phyloP scores from a whole-genome alignment of 768 basidiomycete species.

The Termitomyces sp. region DNA sequence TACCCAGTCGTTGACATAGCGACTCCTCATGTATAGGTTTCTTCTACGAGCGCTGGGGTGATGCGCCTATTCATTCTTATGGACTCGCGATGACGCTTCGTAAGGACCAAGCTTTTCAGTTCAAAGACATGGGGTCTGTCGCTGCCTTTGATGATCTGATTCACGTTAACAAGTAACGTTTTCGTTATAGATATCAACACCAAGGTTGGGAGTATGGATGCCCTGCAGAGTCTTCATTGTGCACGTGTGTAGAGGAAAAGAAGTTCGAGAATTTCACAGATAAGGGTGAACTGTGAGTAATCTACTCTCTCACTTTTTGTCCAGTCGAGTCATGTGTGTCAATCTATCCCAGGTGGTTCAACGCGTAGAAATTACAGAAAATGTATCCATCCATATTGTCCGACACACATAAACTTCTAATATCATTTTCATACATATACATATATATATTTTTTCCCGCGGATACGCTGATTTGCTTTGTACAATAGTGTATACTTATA shows the following conservation, averaged over 20 bases:
- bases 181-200: constrained; percentile 19
- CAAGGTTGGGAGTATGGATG: constrained; percentile 22
- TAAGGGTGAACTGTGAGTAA: constrained; percentile 8
- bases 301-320: not conserved
- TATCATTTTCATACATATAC: too few species aligned
- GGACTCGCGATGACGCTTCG: constrained; percentile 22
- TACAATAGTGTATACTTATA: too few species aligned
- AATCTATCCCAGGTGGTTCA: constrained; percentile 1
- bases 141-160: not conserved
- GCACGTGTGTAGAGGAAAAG: constrained; percentile 19
- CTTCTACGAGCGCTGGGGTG: constrained; percentile 26
- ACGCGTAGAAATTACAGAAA: not conserved
- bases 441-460: too few species aligned
- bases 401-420: too few species aligned
- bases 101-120: constrained; percentile 23
- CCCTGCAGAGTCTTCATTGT: constrained; percentile 14
- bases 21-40: constrained; percentile 15
- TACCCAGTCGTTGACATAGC: not conserved
- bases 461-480: too few species aligned
- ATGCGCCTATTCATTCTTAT: constrained; percentile 23
- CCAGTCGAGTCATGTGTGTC: not conserved
- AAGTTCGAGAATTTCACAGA: constrained; percentile 10
- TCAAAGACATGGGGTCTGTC: constrained; percentile 19
- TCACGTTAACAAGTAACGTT: not conserved
- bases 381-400: too few species aligned